phyloP scores from a whole-genome alignment of 805 yeast genomes.

The Pichia nanzhaoensis region DNA sequence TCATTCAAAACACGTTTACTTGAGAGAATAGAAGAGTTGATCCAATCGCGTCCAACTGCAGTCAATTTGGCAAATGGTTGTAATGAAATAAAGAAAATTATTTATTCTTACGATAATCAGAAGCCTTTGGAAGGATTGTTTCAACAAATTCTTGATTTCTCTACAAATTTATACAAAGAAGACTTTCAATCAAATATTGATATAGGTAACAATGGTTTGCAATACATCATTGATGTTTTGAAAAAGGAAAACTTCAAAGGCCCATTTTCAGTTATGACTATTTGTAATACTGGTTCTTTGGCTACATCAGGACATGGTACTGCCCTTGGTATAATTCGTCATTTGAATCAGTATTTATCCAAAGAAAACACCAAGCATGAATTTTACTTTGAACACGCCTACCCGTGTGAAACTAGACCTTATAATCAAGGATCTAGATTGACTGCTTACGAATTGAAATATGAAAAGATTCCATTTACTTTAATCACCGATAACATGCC shows the following conservation, averaged over 20 bases:
- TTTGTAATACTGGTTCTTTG: conserved; percentile 93
- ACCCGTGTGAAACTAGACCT: conserved; percentile 91
- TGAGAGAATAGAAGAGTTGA: conserved; percentile 53
- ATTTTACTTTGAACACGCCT: conserved; percentile 61
- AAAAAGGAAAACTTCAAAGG: conserved; percentile 44
- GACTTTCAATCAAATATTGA: conserved; percentile 72
- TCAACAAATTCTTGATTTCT: conserved; percentile 35
- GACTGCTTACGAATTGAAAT: conserved; percentile 84
- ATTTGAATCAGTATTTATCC: conserved; percentile 38
- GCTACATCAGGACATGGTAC: conserved; percentile 99
- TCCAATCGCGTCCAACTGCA: conserved; percentile 89
- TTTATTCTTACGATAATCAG: conserved; percentile 14
- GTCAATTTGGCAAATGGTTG: conserved; percentile 83
- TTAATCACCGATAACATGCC: conserved; percentile 90
- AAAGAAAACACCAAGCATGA: conserved; percentile 29
- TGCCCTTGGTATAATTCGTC: conserved; percentile 85
- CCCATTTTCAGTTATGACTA: conserved; percentile 77
- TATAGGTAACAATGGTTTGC: conserved; percentile 77
- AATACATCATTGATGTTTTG: conserved; percentile 48
- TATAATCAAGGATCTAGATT: conserved; percentile 94
- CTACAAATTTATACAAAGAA: conserved; percentile 55
- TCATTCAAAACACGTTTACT: conserved; percentile 34
- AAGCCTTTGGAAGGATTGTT: conserved; percentile 25
- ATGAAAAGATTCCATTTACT: conserved; percentile 83
- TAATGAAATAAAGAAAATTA: conserved; percentile 36